Conservation (phyloP, 805 yeast species). For the Ogataea neopini region DNA sequence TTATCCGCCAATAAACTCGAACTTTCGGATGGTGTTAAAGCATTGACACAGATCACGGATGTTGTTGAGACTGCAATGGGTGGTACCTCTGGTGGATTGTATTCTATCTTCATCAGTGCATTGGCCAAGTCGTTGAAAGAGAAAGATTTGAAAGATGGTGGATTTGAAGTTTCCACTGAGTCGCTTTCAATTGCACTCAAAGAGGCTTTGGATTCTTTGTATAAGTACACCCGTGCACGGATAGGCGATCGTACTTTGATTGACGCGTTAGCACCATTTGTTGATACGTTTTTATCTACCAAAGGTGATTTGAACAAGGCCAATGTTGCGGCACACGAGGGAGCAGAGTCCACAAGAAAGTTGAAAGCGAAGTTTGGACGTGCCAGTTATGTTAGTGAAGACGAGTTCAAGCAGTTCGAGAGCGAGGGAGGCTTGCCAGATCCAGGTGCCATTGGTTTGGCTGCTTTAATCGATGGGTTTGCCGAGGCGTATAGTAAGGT, state of each 20-base stretch:
- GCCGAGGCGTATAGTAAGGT: constrained; percentile 27
- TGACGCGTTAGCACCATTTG: constrained; percentile 88
- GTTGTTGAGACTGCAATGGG: constrained; percentile 89
- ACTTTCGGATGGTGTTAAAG: constrained; percentile 53
- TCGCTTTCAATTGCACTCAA: constrained; percentile 50
- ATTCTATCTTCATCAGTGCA: constrained; percentile 82
- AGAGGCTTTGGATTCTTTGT: constrained; percentile 69
- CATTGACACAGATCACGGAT: constrained; percentile 74
- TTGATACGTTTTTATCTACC: constrained; percentile 54
- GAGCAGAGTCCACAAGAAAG: constrained; percentile 74
- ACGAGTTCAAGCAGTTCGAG: constrained; percentile 49
- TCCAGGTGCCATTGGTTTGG: constrained; percentile 92
- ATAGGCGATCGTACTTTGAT: constrained; percentile 86
- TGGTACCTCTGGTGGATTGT: constrained; percentile 94
- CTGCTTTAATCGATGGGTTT: constrained; percentile 36
- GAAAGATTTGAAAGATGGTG: constrained; percentile 37
- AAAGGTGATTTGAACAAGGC: constrained; percentile 57
- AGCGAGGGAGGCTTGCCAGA: constrained; percentile 81
- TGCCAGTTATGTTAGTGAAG: constrained; percentile 81
- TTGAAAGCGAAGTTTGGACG: constrained; percentile 88
- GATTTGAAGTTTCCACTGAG: constrained; percentile 33
- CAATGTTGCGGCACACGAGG: constrained; percentile 65
- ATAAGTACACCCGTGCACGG: constrained; percentile 86
- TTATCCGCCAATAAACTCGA: constrained; percentile 42
- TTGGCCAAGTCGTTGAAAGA: constrained; percentile 55